phyloP scores from a whole-genome alignment of 331 rosid genomes.

The Dryas integrifolia region DNA sequence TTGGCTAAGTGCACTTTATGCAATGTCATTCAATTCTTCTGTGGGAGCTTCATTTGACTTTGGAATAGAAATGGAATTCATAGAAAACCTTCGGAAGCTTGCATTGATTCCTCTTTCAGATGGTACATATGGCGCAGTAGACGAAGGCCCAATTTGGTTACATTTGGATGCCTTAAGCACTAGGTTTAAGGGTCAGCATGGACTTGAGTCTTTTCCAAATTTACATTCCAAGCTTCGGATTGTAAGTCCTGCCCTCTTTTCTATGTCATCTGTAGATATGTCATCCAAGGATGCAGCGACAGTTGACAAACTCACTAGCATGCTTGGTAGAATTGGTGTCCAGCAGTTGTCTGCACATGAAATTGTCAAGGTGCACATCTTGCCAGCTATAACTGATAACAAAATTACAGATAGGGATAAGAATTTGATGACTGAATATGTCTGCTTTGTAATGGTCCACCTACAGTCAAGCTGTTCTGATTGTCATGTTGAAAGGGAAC shows the following conservation, averaged over 20 bases:
- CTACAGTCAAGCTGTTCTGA: constrained; percentile 66
- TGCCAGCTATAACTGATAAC: constrained; percentile 61
- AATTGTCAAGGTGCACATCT: constrained; percentile 74
- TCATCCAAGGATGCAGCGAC: constrained; percentile 35
- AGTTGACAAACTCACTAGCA: constrained; percentile 47
- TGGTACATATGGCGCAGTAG: constrained; percentile 69
- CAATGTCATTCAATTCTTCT: constrained; percentile 46
- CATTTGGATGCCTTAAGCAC: constrained; percentile 49
- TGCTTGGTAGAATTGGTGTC: constrained; percentile 77
- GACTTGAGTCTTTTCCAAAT: constrained; percentile 65
- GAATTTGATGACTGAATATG: constrained; percentile 71
- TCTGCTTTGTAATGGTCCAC: constrained; percentile 81
- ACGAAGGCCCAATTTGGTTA: constrained; percentile 84
- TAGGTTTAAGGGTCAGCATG: constrained; percentile 49
- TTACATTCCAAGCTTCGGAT: constrained; percentile 67
- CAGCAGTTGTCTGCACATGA: constrained; percentile 87
- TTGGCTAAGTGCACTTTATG: constrained; percentile 54
- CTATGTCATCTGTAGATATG: constrained; percentile 47
- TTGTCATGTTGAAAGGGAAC: constrained; percentile 57
- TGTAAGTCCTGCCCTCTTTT: constrained; percentile 62
- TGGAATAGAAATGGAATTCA: constrained; percentile 44
- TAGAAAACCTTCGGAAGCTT: constrained; percentile 44
- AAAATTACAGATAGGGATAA: constrained; percentile 35
- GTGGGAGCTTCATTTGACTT: constrained; percentile 35
- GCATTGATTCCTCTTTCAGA: constrained; percentile 85